phyloP scores from a whole-genome alignment of 2,329 filamentous ascomycete species.

The Aspergillus pseudotamarii region DNA sequence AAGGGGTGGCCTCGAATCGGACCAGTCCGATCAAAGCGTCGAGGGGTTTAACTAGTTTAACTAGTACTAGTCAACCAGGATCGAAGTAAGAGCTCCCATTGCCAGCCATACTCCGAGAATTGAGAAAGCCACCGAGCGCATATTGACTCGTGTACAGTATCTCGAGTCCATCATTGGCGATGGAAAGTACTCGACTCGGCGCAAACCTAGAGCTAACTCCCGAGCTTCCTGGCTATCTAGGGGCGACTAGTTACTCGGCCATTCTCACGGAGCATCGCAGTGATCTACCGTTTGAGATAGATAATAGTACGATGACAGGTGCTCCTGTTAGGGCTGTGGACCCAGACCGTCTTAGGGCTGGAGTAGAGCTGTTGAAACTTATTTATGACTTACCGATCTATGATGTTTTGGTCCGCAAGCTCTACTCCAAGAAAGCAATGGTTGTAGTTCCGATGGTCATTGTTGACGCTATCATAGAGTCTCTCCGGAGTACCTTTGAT shows the following conservation, averaged over 20 bases:
- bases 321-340: slow-evolving; percentile 24
- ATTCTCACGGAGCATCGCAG: slow-evolving; percentile 37
- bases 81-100: slow-evolving; percentile 24
- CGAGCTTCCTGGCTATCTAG: slow-evolving; percentile 37
- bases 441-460: slow-evolving; percentile 28
- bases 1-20: slow-evolving; percentile 20
- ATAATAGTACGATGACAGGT: slow-evolving; percentile 22
- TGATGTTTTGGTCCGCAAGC: slow-evolving; percentile 30
- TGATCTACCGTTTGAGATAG: slow-evolving; percentile 36
- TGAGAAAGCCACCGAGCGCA: background rate
- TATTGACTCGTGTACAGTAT: slow-evolving; percentile 19
- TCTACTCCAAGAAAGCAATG: slow-evolving; percentile 27
- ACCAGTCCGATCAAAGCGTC: slow-evolving; percentile 13
- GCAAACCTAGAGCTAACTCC: slow-evolving; percentile 27
- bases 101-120: background rate
- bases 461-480: slow-evolving; percentile 30
- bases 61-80: slow-evolving; percentile 22
- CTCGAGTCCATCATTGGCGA: slow-evolving; percentile 26
- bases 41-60: slow-evolving; percentile 20
- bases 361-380: slow-evolving; percentile 33
- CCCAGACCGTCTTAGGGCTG: slow-evolving; percentile 32
- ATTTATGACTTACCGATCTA: slow-evolving; percentile 31
- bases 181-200: slow-evolving; percentile 23
- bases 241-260: slow-evolving; percentile 39
- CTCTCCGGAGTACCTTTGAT: slow-evolving; percentile 29